phyloP scores from a whole-genome alignment of 164 flowering plant species.

The Taxillus chinensis region DNA sequence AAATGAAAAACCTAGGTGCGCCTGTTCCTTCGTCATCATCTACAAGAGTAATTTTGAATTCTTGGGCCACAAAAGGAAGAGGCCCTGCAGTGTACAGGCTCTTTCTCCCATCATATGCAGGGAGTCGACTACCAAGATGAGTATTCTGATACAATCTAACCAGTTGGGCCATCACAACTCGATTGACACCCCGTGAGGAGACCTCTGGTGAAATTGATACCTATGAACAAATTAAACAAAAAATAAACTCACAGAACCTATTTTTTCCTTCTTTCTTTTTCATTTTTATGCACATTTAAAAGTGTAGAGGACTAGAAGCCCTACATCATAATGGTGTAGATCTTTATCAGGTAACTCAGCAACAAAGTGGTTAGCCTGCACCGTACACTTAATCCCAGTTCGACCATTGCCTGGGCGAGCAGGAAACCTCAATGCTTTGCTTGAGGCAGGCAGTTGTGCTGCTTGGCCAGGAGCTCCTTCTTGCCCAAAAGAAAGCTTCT shows the following conservation, averaged over 20 bases:
- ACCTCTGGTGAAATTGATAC: slow-evolving; percentile 42
- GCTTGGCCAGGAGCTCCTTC: slow-evolving; percentile 28
- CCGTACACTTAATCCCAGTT: slow-evolving; percentile 28
- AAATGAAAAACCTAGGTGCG: slow-evolving; percentile 10
- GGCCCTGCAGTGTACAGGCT: slow-evolving; percentile 45
- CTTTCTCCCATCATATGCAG: slow-evolving; percentile 52
- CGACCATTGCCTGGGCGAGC: slow-evolving; percentile 31
- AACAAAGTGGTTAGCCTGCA: slow-evolving; percentile 38
- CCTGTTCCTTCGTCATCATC: slow-evolving; percentile 24
- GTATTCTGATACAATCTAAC: slow-evolving; percentile 33
- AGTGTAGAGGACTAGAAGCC: slow-evolving; percentile 1
- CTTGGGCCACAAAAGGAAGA: slow-evolving; percentile 42
- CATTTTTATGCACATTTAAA: background rate
- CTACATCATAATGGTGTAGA: slow-evolving; percentile 34
- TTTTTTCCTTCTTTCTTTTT: background rate
- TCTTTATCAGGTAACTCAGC: slow-evolving; percentile 28
- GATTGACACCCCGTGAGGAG: slow-evolving; percentile 23
- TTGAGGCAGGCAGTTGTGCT: slow-evolving; percentile 36
- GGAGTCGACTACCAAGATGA: slow-evolving; percentile 38
- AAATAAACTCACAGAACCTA: background rate
- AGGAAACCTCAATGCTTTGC: slow-evolving; percentile 22
- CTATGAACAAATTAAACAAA: slow-evolving; percentile 14
- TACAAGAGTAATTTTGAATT: slow-evolving; percentile 27
- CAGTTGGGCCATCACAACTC: slow-evolving; percentile 38
- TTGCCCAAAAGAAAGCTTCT: slow-evolving; percentile 28